Evolutionary conservation across 176 grass and related monocot genomes (phyloP).

Genomic region (Poa pratensis): DNA sequence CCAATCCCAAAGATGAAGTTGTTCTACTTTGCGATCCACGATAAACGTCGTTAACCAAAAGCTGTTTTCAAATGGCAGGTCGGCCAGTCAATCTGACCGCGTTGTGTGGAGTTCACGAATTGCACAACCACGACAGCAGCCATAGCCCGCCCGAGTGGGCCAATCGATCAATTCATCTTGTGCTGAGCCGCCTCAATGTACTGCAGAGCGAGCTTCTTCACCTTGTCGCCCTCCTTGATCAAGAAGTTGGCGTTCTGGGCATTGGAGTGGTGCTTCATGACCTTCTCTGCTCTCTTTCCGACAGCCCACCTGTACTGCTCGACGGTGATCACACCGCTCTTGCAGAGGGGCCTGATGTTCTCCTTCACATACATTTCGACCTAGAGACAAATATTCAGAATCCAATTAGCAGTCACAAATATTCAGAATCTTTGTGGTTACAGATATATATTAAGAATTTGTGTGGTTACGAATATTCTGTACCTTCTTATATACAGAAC

Average conservation of each 20-base stretch:
- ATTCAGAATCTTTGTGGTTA: not conserved
- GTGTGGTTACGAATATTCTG: not conserved
- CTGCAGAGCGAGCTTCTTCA: conserved; percentile 87
- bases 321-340: conserved; percentile 80
- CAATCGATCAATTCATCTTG: conserved; percentile 40
- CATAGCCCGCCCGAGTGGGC: not conserved
- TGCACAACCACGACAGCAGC: not conserved
- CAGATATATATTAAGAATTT: not conserved
- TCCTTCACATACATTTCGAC: conserved; percentile 87
- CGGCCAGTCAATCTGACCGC: not conserved
- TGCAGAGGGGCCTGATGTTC: conserved; percentile 94
- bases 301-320: conserved; percentile 84
- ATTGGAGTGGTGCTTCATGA: conserved; percentile 73
- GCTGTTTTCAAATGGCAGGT: not conserved
- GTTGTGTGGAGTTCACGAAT: not conserved
- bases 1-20: no score
- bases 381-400: conserved; percentile 35
- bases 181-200: conserved; percentile 80
- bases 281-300: conserved; percentile 72
- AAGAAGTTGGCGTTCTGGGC: conserved; percentile 85
- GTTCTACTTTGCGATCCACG: not conserved
- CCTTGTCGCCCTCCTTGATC: conserved; percentile 95
- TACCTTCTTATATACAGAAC: conserved; percentile 93
- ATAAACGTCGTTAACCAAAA: not conserved
- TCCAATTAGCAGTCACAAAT: not conserved